Evolutionary conservation across 192 early-diverging fungal genomes (phyloP), one percentile per base, ranked within the genome.

Genomic region (Podila verticillata): DNA sequence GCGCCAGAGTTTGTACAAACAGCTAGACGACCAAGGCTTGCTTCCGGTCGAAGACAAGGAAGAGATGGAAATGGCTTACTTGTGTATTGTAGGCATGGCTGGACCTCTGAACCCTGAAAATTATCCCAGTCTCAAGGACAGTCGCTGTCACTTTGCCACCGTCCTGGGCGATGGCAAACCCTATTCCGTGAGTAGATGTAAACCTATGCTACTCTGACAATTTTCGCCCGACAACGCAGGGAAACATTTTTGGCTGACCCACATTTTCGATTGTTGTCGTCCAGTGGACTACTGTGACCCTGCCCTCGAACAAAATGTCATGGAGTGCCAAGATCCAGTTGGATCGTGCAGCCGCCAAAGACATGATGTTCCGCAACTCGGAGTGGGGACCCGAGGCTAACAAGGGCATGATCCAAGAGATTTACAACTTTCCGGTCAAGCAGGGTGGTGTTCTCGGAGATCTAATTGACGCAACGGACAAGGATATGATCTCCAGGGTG

Each of bases 251-350:
- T 4, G 1, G 22, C 32, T 48, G 61, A 9, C 22, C n/a, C 4
- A 24, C 5, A 28, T n/a, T 26, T 26, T 39, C 8, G 2, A 12
- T 12, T 39, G 20, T 22, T 51, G 20, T 19, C 20, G 0, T 6
- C 3, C 30, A 65, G 63, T 65, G 47, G 47, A 49, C 19, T 13
- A 44, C 47, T 7, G 22, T 30, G 3, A 65, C 39, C 13, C 5
- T 65, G 4, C 48, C 63, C 19, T 47, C 26, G 28, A 65, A 65
- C 63, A 65, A 20, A 15, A 65, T 65, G 15, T 48, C 36, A 35
- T 65, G 63, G 63, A 44, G 26, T 6, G 7, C 24, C 24, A 49
- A 19, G 13, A 8, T 49, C 15, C 63, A 44, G 0, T 10, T 65
- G 2, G 48, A 65, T 9, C 47, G n/a, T 4, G 63, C n/a, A 24